Conservation (phyloP, 23 red algal species). For the Agarophyton chilense region DNA sequence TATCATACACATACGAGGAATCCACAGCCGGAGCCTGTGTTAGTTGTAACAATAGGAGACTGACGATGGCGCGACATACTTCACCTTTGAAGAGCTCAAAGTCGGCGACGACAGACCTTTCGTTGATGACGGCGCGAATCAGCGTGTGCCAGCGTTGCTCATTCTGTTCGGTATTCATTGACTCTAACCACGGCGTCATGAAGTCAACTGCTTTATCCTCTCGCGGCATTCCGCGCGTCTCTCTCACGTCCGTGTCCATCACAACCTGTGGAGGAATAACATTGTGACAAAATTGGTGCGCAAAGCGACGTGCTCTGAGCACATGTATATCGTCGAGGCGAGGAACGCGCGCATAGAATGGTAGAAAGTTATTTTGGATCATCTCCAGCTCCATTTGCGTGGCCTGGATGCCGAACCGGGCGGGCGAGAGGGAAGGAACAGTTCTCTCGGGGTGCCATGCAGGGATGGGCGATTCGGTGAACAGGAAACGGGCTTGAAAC, state of each 20-base stretch:
- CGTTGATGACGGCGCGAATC: neutral
- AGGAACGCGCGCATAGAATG: constrained; percentile 41
- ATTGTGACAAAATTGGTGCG: constrained; percentile 43
- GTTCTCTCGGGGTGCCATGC: neutral
- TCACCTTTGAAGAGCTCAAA: constrained; percentile 61
- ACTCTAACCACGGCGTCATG: constrained; percentile 61
- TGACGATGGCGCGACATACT: constrained; percentile 58
- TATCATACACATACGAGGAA: constrained; percentile 55
- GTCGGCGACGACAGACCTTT: constrained; percentile 10
- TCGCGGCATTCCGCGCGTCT: constrained; percentile 55
- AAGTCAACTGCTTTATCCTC: constrained; percentile 59
- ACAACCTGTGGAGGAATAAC: constrained; percentile 34
- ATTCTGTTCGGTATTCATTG: constrained; percentile 13
- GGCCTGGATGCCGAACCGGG: constrained; percentile 29
- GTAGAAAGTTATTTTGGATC: constrained; percentile 44
- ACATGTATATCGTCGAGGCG: constrained; percentile 24
- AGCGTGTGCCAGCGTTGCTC: constrained; percentile 26
- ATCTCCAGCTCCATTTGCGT: constrained; percentile 50
- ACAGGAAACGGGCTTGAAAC: constrained; percentile 54
- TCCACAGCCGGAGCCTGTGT: constrained; percentile 22
- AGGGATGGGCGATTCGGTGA: constrained; percentile 40
- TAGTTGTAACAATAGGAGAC: constrained; percentile 27
- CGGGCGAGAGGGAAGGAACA: constrained; percentile 37
- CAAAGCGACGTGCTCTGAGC: constrained; percentile 7
- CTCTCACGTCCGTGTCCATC: constrained; percentile 59